Base-by-base conservation (phyloP, 129 eudicot species). In the Erigeron canadensis region DNA sequence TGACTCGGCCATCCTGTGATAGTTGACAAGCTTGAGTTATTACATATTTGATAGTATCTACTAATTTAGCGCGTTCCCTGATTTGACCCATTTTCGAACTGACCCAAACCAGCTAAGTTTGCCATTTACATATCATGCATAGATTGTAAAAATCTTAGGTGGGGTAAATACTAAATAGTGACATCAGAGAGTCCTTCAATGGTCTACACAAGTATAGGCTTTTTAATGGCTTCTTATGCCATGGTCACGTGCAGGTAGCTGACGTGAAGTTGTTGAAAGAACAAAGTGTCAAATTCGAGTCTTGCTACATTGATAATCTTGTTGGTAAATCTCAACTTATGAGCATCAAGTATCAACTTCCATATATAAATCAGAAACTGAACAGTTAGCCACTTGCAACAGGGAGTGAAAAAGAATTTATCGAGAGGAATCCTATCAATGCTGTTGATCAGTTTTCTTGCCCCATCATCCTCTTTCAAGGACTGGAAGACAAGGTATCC, bases 381-480 rank as follows among this genome's bases (percentile, higher is more conserved):
- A 69, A 21, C 15, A 10, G 38, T 48, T 80, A 77, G 15, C 15
- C 8, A 59, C 43, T 80, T 40, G 64, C 43, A 58, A 23, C 77
- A 80, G 84, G 87, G 45, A 47, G 28, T 10, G 80, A 80, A 72
- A 66, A 64, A 46, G 80, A 34, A 17, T 76, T 84, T 17, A 28
- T 46, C 12, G 79, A 76, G 73, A 38, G 82, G 71, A 76, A 81
- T 22, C 82, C 87, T 46, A 80, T 83, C 5, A 76, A 83, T 80
- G 48, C 8, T 19, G 84, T 80, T 70, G 84, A 83, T 63, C 70
- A 53, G 51, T 80, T 84, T 61, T 80, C 77, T 73, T 80, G 84
- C 72, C 84, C 84, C 15, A 77, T 84, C 55, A 80, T 84, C 75
- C 70, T 80, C 72, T 84, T 84, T 73, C 87, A 82, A 69, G 87